phyloP scores from a whole-genome alignment of 1,284 basidiomycete species.

The Rhodofomes roseus region DNA sequence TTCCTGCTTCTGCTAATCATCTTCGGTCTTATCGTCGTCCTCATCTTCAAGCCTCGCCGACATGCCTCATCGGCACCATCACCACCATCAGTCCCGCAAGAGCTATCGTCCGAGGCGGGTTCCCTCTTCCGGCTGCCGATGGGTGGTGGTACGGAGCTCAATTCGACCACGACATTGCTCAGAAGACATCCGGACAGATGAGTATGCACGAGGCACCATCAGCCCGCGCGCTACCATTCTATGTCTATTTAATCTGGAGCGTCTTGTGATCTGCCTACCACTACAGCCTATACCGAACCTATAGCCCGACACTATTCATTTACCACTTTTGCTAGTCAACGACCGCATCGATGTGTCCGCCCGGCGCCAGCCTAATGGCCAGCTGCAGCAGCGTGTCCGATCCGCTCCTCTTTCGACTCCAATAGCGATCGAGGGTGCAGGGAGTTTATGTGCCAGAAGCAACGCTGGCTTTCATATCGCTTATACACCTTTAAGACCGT shows the following conservation, averaged over 20 bases:
- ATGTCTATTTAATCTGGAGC: not conserved
- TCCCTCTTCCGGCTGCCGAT: not conserved
- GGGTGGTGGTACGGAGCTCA: not conserved
- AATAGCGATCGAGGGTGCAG: not conserved
- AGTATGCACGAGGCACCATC: not conserved
- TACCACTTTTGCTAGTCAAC: not conserved
- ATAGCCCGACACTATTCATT: not conserved
- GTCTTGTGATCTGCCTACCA: not conserved
- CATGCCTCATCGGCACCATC: constrained; percentile 21
- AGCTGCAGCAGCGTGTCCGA: not conserved
- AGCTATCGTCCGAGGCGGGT: not conserved
- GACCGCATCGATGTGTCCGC: not conserved
- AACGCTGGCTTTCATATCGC: not conserved
- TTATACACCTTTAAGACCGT: not conserved
- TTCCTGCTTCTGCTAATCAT: constrained; percentile 89
- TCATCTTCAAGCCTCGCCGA: constrained; percentile 78
- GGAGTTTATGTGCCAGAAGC: not conserved
- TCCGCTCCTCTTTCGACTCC: not conserved
- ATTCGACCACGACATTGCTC: not conserved
- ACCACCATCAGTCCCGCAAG: constrained; percentile 6
- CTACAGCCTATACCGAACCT: not conserved
- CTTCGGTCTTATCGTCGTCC: constrained; percentile 75
- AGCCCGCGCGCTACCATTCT: not conserved
- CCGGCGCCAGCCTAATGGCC: not conserved
- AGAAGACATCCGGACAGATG: constrained; percentile 1